phyloP scores from a whole-genome alignment of 208 protist species.

The Wallacemonas sp. region DNA sequence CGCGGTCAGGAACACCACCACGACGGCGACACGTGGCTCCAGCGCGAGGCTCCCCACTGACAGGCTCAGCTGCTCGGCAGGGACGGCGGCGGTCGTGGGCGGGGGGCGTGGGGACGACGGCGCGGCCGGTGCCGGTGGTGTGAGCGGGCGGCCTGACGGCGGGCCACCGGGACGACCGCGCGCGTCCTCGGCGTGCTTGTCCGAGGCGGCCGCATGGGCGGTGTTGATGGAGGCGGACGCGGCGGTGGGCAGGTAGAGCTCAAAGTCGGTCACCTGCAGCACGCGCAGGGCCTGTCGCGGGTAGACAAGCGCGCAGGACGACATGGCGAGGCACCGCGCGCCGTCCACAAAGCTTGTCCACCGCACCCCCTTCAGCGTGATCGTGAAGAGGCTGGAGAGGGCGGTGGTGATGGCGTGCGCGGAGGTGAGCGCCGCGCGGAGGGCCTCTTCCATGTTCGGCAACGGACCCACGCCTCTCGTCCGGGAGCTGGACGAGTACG shows the following conservation, averaged over 20 bases:
- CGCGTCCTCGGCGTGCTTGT: background rate
- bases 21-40: constrained; percentile 1
- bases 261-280: constrained; percentile 9
- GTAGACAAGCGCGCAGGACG: constrained; percentile 4
- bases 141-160: no score
- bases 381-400: background rate
- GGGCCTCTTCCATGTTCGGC: constrained; percentile 5
- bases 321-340: background rate
- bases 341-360: background rate
- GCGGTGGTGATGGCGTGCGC: constrained; percentile 2
- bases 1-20: background rate
- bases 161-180: no score
- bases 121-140: no score
- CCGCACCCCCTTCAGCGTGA: background rate
- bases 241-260: constrained; percentile 7
- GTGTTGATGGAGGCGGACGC: background rate
- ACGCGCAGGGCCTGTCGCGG: background rate
- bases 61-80: background rate
- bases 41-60: background rate
- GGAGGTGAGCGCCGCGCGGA: constrained; percentile 3
- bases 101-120: background rate
- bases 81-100: no score
- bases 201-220: no score
- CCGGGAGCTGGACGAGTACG: background rate
- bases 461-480: background rate